Evolutionary conservation across 1,284 basidiomycete genomes (phyloP).

Genomic region (Takashimella tepidaria): DNA sequence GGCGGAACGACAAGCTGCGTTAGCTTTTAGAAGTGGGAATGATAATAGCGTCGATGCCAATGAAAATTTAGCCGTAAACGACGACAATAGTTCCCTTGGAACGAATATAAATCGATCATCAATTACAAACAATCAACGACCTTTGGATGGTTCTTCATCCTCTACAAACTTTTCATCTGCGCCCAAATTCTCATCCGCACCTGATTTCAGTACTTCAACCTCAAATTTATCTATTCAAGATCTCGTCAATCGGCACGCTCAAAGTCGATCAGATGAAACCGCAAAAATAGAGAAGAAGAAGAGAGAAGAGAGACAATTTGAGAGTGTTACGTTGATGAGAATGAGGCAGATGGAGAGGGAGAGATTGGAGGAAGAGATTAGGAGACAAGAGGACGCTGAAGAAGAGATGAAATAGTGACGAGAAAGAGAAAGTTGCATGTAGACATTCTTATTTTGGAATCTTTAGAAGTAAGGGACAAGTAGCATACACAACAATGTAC

Average conservation of each 20-base stretch:
- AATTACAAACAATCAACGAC: neutral
- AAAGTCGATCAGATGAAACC: slow-evolving; percentile 26
- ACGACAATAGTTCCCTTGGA: neutral
- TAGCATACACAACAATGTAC: too few species aligned
- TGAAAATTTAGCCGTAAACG: neutral
- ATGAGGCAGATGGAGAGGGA: slow-evolving; percentile 60
- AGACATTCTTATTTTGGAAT: too few species aligned
- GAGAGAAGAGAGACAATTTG: slow-evolving; percentile 60
- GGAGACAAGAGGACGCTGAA: slow-evolving; percentile 37
- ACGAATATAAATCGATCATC: too few species aligned
- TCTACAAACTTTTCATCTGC: slow-evolving; percentile 11
- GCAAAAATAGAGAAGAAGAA: slow-evolving; percentile 12
- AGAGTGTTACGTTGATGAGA: slow-evolving; percentile 72
- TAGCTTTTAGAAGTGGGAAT: slow-evolving; percentile 23
- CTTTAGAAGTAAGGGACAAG: too few species aligned
- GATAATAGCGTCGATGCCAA: too few species aligned
- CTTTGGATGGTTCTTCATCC: neutral
- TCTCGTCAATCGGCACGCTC: too few species aligned
- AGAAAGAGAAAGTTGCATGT: too few species aligned
- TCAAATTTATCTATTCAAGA: too few species aligned
- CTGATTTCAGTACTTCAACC: slow-evolving; percentile 20
- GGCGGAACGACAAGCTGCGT: slow-evolving; percentile 55
- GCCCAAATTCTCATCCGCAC: slow-evolving; percentile 21
- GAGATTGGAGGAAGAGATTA: slow-evolving; percentile 66
- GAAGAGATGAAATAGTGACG: neutral